Conservation (phyloP, 2,329 filamentous ascomycete genomes). For the Arthrinium puccinioides region DNA sequence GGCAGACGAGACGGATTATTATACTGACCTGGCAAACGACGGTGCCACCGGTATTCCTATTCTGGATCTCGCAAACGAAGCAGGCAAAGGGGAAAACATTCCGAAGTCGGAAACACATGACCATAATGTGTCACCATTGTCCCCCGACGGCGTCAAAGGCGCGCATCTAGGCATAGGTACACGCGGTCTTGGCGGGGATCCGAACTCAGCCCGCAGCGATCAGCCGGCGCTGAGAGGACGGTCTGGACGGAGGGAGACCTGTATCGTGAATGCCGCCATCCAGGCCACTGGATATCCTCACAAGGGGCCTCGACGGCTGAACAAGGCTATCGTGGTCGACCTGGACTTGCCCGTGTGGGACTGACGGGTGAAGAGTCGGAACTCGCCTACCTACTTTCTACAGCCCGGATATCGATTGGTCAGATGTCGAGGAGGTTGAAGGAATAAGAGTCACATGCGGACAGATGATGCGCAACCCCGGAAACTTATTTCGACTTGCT, state of each 20-base stretch:
- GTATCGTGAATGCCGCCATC: constrained; percentile 73
- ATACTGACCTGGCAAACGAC: too few relatives aligned
- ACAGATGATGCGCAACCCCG: too few relatives aligned
- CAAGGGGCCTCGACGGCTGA: constrained; percentile 52
- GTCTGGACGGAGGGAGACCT: constrained; percentile 57
- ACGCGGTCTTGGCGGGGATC: constrained; percentile 32
- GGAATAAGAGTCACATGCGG: too few relatives aligned
- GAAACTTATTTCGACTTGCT: too few relatives aligned
- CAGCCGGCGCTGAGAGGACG: constrained; percentile 30
- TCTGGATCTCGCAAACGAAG: too few relatives aligned
- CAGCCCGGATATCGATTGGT: too few relatives aligned
- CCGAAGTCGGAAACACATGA: not conserved
- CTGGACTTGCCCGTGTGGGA: constrained; percentile 59
- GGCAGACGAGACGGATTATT: too few relatives aligned
- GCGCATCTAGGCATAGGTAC: constrained; percentile 20
- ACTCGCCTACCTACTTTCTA: too few relatives aligned
- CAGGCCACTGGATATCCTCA: constrained; percentile 62
- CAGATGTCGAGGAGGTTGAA: too few relatives aligned
- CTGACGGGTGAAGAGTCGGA: too few relatives aligned
- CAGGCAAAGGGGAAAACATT: not conserved
- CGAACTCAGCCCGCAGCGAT: constrained; percentile 33
- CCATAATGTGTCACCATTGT: too few relatives aligned
- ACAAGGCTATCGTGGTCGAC: constrained; percentile 81
- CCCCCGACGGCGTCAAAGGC: constrained; percentile 2
- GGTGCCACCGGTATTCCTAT: too few relatives aligned